Evolutionary conservation across 1,284 basidiomycete genomes (phyloP).

Genomic region (Kwoniella shivajii): DNA sequence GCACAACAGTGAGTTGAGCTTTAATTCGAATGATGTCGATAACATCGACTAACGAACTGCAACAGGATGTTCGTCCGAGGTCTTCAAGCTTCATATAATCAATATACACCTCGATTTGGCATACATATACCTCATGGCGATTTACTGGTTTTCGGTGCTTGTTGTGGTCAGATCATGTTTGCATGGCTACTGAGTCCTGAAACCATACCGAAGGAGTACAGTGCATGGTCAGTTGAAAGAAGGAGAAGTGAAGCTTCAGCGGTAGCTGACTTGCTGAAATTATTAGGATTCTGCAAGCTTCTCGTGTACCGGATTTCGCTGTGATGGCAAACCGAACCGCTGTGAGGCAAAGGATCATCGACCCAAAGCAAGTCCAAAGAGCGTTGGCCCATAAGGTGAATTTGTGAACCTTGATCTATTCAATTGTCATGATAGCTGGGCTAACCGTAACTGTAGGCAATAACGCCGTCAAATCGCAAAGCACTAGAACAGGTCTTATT

Average conservation of each 20-base stretch:
- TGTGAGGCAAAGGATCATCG: slow-evolving; percentile 63
- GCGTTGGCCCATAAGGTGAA: slow-evolving; percentile 60
- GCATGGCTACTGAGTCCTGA: slow-evolving; percentile 79
- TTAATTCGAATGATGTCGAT: neutral
- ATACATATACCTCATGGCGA: slow-evolving; percentile 82
- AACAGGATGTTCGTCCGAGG: slow-evolving; percentile 54
- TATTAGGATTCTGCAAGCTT: slow-evolving; percentile 64
- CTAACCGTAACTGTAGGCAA: slow-evolving; percentile 19
- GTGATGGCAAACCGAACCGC: slow-evolving; percentile 67
- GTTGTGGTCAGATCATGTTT: slow-evolving; percentile 88
- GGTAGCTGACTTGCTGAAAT: neutral
- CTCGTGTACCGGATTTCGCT: slow-evolving; percentile 65
- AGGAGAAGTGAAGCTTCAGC: neutral
- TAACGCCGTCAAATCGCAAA: slow-evolving; percentile 38
- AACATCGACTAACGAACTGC: neutral
- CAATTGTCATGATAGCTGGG: slow-evolving; percentile 1
- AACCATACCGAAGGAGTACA: slow-evolving; percentile 76
- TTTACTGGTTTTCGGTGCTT: slow-evolving; percentile 77
- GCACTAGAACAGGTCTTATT: slow-evolving; percentile 37
- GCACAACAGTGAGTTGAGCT: slow-evolving; percentile 68
- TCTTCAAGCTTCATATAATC: slow-evolving; percentile 57
- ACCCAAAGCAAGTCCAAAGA: slow-evolving; percentile 62
- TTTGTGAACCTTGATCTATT: neutral
- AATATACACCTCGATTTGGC: slow-evolving; percentile 50
- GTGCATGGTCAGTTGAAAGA: slow-evolving; percentile 65